Evolutionary conservation across 2,329 filamentous ascomycete genomes (phyloP).

Genomic region (Pseudopyricularia javanii): DNA sequence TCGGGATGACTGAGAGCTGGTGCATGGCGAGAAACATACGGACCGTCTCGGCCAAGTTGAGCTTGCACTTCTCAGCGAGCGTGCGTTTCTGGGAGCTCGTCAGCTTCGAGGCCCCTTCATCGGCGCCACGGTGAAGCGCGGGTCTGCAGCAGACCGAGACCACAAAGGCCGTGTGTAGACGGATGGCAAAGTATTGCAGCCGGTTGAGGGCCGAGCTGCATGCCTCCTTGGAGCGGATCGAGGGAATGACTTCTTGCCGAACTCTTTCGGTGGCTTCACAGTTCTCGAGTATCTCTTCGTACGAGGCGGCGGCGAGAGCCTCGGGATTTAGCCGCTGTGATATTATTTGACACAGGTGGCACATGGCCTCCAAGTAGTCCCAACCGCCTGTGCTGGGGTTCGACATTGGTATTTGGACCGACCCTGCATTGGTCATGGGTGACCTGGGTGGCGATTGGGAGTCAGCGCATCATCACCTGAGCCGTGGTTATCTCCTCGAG

Average conservation of each 20-base stretch:
- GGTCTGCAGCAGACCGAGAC: slow-evolving; percentile 54
- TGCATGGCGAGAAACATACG: slow-evolving; percentile 60
- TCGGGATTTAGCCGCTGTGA: slow-evolving; percentile 45
- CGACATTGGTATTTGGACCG: slow-evolving; percentile 38
- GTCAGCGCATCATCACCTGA: not conserved
- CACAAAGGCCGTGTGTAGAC: slow-evolving; percentile 53
- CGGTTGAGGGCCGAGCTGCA: slow-evolving; percentile 52
- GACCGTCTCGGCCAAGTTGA: slow-evolving; percentile 51
- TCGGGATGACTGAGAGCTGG: slow-evolving; percentile 53
- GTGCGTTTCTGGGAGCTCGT: slow-evolving; percentile 37
- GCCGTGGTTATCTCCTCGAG: not conserved
- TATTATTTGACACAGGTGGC: slow-evolving; percentile 49
- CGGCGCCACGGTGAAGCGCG: slow-evolving; percentile 34
- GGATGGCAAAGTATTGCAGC: slow-evolving; percentile 50
- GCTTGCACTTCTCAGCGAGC: slow-evolving; percentile 46
- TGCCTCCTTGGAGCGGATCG: slow-evolving; percentile 46
- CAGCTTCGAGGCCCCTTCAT: slow-evolving; percentile 31
- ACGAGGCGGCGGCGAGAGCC: slow-evolving; percentile 32
- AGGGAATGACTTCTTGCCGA: slow-evolving; percentile 32
- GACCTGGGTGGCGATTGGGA: slow-evolving; percentile 21
- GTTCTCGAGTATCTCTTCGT: slow-evolving; percentile 43
- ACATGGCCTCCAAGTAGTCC: slow-evolving; percentile 53
- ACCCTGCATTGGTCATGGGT: slow-evolving; percentile 49
- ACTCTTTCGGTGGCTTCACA: slow-evolving; percentile 42
- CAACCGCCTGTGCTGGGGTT: slow-evolving; percentile 32